Evolutionary conservation across 257 asterid genomes (phyloP).

Genomic region (Thymus mandschuricus): DNA sequence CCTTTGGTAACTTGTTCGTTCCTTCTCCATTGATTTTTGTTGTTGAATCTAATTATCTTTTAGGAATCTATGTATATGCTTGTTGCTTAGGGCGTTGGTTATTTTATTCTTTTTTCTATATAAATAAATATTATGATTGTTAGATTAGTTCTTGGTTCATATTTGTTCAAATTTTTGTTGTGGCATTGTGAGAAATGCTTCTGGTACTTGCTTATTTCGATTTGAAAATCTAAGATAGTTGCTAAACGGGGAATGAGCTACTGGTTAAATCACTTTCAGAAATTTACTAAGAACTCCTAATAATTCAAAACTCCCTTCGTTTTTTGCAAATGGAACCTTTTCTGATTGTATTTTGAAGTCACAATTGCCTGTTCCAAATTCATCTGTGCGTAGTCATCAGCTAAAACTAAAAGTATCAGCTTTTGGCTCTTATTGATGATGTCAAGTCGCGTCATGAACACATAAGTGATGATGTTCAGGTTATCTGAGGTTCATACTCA

Average conservation of each 20-base stretch:
- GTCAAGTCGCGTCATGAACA: neutral
- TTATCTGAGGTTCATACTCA: neutral
- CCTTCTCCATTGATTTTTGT: neutral
- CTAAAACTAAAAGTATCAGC: neutral
- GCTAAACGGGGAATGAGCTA: no score
- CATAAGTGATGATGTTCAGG: neutral
- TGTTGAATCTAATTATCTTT: neutral
- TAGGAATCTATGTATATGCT: neutral
- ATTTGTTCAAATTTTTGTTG: neutral
- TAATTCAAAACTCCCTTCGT: neutral
- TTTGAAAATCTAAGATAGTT: no score
- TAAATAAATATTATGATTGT: no score
- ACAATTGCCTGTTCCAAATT: neutral
- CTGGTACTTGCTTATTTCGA: no score
- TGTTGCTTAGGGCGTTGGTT: neutral
- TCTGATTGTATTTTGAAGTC: no score
- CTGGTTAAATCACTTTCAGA: no score
- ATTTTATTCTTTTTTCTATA: no score
- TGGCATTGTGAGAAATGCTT: no score
- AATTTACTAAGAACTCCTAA: neutral
- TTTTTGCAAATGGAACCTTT: neutral
- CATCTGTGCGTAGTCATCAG: neutral
- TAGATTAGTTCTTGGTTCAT: neutral
- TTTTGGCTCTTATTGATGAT: neutral
- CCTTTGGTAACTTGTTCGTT: neutral